Evolutionary conservation across 495 filamentous ascomycete genomes (phyloP), one percentile per base, ranked within the genome.

Genomic region (Lasiosphaeriaceae sp.): DNA sequence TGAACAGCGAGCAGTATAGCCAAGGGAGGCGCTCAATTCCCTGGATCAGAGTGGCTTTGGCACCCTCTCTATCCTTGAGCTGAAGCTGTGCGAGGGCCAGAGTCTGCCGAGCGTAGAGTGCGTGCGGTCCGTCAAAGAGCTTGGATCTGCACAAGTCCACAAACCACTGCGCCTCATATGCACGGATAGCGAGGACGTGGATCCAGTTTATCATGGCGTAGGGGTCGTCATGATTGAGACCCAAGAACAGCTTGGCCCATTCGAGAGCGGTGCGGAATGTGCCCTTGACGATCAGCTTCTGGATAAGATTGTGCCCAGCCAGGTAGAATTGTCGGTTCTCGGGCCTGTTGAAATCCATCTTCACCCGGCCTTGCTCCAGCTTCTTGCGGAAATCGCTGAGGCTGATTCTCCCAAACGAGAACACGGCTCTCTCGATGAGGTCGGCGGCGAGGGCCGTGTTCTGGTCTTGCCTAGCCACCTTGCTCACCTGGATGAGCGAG

Each of bases 291-390:
- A 87, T 80, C 11, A 97, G 78, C 56, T 89, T 90, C 52, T 78
- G 81, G 63, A 96, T 86, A 60, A 96, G 96, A 59, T 92, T 84
- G 79, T 87, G 94, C n/a, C 83, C 86, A 21, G 90, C 88, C 45
- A 97, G 83, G 84, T 85, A 97, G 49, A 99, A 83, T 66, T 99
- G 93, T 41, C 94, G 82, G 66, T 97, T 97, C 70, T 94, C 92
- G 9, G 83, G 83, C 23, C 89, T 75, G 19, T 76, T 64, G 65
- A 96, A 97, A 66, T 90, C 84, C 35, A 98, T 74, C 41, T 86
- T 77, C 11, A 90, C 90, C 60, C 84, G 86, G 12, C 95, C 94
- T 69, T 87, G 80, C 51, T 86, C 80, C n/a, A 97, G 74, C 52
- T 84, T 83, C 29, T 77, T 82, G 14, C 80, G 77, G 66, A 97